Conservation (phyloP, 805 yeast genomes). For the Metschnikowia matae region DNA sequence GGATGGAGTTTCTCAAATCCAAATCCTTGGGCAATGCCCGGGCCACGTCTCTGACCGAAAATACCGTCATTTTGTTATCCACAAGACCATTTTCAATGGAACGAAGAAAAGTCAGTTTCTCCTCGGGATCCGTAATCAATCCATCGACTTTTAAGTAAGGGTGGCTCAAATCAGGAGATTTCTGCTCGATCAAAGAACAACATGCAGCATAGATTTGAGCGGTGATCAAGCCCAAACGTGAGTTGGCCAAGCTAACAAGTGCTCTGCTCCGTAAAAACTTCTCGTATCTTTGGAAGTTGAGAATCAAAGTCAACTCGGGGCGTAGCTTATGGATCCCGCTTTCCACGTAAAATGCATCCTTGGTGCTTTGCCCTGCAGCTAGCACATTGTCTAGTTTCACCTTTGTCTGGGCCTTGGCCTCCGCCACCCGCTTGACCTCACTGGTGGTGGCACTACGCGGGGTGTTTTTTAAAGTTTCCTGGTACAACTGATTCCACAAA, state of each 20-base stretch:
- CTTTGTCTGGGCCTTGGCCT: constrained; percentile 57
- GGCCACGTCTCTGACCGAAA: constrained; percentile 30
- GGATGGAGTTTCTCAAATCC: constrained; percentile 44
- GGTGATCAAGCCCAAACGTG: constrained; percentile 66
- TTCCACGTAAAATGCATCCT: constrained; percentile 24
- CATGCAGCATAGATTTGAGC: constrained; percentile 59
- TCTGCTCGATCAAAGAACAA: constrained; percentile 54
- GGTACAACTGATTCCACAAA: constrained; percentile 34
- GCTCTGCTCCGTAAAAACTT: constrained; percentile 63
- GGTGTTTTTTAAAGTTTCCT: constrained; percentile 31
- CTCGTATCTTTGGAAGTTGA: constrained; percentile 64
- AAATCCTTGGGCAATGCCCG: constrained; percentile 37
- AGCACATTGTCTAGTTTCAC: constrained; percentile 32
- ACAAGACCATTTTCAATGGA: constrained; percentile 30
- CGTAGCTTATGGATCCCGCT: constrained; percentile 44
- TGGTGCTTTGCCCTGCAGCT: constrained; percentile 24
- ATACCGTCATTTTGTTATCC: constrained; percentile 35
- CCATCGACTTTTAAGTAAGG: constrained; percentile 45
- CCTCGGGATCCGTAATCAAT: constrained; percentile 48
- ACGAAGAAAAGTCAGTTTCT: constrained; percentile 22
- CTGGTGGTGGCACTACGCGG: constrained; percentile 37
- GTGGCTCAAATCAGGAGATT: constrained; percentile 41
- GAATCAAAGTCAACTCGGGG: constrained; percentile 48
- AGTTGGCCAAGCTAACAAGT: constrained; percentile 57
- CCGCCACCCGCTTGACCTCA: constrained; percentile 43